Conservation (phyloP, 139 green algal genomes). For the Chlamydomonas applanata region DNA sequence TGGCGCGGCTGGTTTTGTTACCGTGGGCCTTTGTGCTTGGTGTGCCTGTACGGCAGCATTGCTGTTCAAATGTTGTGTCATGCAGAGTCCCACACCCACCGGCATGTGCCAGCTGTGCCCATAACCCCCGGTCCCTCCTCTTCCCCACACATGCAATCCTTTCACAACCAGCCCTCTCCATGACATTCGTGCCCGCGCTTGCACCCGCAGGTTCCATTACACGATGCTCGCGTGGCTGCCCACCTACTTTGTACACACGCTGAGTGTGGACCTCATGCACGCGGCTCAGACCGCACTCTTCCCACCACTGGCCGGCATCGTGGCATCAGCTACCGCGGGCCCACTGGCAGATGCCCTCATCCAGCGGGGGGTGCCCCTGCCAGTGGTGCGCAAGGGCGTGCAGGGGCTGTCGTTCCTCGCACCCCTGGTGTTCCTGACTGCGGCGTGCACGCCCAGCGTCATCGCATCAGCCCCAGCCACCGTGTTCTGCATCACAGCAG, state of each 20-base stretch:
- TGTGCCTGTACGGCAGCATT: no score
- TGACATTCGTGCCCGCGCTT: no score
- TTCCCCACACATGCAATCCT: no score
- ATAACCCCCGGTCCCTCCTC: no score
- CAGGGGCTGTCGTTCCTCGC: slow-evolving; percentile 87
- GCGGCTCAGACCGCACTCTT: slow-evolving; percentile 79
- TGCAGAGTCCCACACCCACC: no score
- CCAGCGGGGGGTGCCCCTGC: slow-evolving; percentile 52
- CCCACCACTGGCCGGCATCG: slow-evolving; percentile 79
- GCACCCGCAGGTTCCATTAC: slow-evolving; percentile 71
- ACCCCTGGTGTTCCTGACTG: slow-evolving; percentile 72
- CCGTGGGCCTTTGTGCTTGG: no score
- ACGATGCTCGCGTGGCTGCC: slow-evolving; percentile 95
- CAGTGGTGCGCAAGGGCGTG: slow-evolving; percentile 73
- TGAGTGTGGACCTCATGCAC: slow-evolving; percentile 70
- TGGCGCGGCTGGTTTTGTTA: no score
- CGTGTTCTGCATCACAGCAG: slow-evolving; percentile 61
- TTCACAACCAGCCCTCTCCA: no score
- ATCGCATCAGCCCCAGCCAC: slow-evolving; percentile 7
- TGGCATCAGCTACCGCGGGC: slow-evolving; percentile 51
- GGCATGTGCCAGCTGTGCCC: no score
- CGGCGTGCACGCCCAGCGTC: slow-evolving; percentile 27
- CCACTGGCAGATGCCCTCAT: slow-evolving; percentile 78
- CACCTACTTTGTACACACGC: slow-evolving; percentile 85
- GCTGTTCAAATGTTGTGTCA: no score